Evolutionary conservation across 2,329 filamentous ascomycete species (phyloP).

Genomic region (Colletotrichum tropicale): DNA sequence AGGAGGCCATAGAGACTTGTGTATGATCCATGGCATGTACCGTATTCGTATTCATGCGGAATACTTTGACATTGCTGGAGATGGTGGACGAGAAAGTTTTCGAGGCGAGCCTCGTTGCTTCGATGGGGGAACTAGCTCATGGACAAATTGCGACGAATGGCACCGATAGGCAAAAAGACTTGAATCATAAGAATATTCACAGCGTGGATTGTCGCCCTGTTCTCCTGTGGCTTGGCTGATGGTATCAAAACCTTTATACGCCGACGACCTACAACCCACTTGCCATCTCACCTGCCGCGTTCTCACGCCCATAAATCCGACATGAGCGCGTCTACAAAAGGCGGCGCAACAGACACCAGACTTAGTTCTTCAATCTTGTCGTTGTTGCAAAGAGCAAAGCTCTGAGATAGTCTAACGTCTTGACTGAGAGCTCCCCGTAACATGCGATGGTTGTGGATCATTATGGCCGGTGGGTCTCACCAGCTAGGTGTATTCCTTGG

Average conservation of each 20-base stretch:
- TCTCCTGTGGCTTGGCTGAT: rapidly evolving
- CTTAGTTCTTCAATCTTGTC: background rate
- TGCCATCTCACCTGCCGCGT: rapidly evolving
- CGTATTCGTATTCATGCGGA: rapidly evolving
- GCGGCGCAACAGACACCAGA: background rate
- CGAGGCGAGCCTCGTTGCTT: background rate
- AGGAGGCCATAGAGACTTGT: rapidly evolving
- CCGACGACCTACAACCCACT: rapidly evolving
- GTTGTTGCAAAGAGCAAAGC: too few relatives aligned
- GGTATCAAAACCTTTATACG: background rate
- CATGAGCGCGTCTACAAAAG: background rate
- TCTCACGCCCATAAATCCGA: rapidly evolving
- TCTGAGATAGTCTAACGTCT: background rate
- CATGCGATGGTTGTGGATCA: background rate
- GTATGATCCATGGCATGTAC: rapidly evolving
- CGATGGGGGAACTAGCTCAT: background rate
- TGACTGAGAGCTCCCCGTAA: rapidly evolving
- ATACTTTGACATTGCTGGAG: background rate
- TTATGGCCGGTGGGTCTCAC: too few relatives aligned
- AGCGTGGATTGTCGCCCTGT: background rate
- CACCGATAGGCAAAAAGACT: too few relatives aligned
- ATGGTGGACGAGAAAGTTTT: background rate
- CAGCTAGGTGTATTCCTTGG: rapidly evolving
- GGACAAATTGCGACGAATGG: rapidly evolving
- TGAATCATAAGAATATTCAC: too few relatives aligned